Base-by-base conservation (phyloP, 306 rosid species). In the Rubus parviflorus region DNA sequence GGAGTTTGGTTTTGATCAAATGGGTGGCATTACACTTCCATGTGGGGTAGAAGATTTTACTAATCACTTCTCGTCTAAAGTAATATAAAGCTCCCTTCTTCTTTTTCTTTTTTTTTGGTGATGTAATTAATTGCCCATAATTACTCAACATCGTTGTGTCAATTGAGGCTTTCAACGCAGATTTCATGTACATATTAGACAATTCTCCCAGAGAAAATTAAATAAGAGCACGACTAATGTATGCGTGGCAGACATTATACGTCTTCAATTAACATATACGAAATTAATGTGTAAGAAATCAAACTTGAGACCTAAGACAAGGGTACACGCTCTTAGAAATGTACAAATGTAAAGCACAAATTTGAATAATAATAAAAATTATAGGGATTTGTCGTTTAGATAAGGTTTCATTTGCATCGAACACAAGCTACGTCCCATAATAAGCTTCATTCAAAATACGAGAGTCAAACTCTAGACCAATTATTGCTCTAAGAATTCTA, bases 11-110 rank as follows among this genome's bases (percentile, higher is more conserved):
- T 67, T 68, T 45, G 56, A 75, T 46, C 75, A 45, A 57, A 67
- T 68, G 72, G 79, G 83, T 37, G 71, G 52, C 47, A 56, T 80
- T 14, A 74, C 70, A 43, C 56, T 80, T 68, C 83, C 83, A 0
- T 80, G 83, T 25, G 30, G 64, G n/a, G 63, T 54, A 10, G 48
- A 80, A 48, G 63, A 74, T 40, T 80, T 80, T 25, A 38, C 71
- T 51, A 37, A 13, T 80, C 71, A 76, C 81, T 60, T 88, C 86
- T 72, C 65, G 68, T 56, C 60, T 83, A 6, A 68, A 58, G 49
- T 43, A 22, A 8, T 56, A 56, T 20, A 35, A 20, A 20, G 35
- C 62, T 20, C 62, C 62, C 62, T 56, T 20, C 13, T 57, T 57
- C 37, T 57, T 10, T 7, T 20, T 49, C 15, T 13, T 9, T 19